phyloP scores from a whole-genome alignment of 2,329 filamentous ascomycete genomes.

The Davidsoniella australis region DNA sequence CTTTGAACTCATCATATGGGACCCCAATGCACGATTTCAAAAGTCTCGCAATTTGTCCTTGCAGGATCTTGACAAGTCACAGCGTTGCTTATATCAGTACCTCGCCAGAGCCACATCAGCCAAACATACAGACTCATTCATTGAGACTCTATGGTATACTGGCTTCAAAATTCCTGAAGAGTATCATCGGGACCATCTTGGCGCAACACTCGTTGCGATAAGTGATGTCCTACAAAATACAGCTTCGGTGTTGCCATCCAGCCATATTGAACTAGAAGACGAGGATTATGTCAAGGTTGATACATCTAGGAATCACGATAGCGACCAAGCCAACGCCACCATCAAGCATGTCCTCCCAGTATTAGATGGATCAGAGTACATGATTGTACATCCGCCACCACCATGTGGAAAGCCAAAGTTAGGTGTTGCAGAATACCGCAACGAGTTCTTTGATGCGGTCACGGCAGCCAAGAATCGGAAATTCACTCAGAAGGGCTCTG shows the following conservation, averaged over 20 bases:
- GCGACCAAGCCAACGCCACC: conserved; percentile 15
- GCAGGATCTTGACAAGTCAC: conserved; percentile 26
- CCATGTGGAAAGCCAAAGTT: conserved; percentile 5
- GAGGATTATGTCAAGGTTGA: conserved; percentile 19
- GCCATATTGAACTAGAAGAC: conserved; percentile 15
- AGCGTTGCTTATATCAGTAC: conserved; percentile 26
- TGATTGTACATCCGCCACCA: conserved; percentile 20
- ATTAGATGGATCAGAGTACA: neutral
- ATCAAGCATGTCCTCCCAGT: conserved; percentile 22
- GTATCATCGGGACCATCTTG: conserved; percentile 21
- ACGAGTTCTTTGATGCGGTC: conserved; percentile 3
- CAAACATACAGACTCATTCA: conserved; percentile 19
- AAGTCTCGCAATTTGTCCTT: conserved; percentile 15
- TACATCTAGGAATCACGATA: neutral
- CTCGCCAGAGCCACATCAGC: conserved; percentile 18
- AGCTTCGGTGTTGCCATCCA: conserved; percentile 22
- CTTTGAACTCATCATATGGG: conserved; percentile 39
- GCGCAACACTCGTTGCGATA: conserved; percentile 24
- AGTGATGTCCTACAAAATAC: conserved; percentile 19
- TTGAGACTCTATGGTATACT: conserved; percentile 31
- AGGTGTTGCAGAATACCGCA: neutral
- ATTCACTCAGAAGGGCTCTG: neutral
- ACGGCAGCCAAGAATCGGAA: neutral
- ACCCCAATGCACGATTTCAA: conserved; percentile 20
- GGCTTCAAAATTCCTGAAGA: conserved; percentile 17